Conservation (phyloP, 2,329 filamentous ascomycete genomes). For the Fusarium compactum region DNA sequence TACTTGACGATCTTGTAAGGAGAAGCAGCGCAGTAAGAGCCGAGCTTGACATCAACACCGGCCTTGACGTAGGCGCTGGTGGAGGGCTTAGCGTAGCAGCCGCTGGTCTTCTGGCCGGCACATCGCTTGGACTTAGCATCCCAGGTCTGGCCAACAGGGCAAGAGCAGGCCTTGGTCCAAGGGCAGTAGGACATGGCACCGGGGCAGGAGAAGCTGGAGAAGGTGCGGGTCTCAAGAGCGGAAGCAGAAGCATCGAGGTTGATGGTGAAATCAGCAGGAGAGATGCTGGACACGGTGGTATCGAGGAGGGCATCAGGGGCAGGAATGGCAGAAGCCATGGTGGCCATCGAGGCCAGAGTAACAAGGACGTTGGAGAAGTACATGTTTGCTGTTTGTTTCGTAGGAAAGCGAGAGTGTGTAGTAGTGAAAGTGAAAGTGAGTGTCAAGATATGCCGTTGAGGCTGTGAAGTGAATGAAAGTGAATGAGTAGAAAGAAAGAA, state of each 20-base stretch:
- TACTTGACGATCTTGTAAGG: conserved; percentile 54
- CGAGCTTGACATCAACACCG: conserved; percentile 46
- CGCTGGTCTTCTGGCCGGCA: conserved; percentile 43
- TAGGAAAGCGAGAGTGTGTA: not conserved
- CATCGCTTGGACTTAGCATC: conserved; percentile 49
- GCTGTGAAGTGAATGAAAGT: conserved; percentile 37
- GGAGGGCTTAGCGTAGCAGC: conserved; percentile 53
- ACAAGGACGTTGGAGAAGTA: conserved; percentile 48
- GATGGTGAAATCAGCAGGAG: conserved; percentile 33
- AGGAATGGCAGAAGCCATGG: conserved; percentile 44
- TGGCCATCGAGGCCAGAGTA: conserved; percentile 45
- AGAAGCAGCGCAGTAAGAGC: conserved; percentile 51
- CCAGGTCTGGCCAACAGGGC: conserved; percentile 56
- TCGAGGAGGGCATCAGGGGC: conserved; percentile 49
- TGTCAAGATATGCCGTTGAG: conserved; percentile 13
- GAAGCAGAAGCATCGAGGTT: conserved; percentile 31
- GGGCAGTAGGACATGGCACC: conserved; percentile 53
- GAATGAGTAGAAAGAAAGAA: conserved; percentile 14
- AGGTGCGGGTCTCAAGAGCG: conserved; percentile 41
- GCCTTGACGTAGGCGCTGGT: conserved; percentile 40
- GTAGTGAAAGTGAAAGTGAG: conserved; percentile 9
- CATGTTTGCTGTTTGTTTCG: conserved; percentile 42
- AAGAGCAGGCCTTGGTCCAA: conserved; percentile 58
- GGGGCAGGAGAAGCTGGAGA: conserved; percentile 52
- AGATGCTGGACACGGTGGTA: conserved; percentile 38